phyloP scores from a whole-genome alignment of 2,329 filamentous ascomycete genomes.

The Beauveria varroae region DNA sequence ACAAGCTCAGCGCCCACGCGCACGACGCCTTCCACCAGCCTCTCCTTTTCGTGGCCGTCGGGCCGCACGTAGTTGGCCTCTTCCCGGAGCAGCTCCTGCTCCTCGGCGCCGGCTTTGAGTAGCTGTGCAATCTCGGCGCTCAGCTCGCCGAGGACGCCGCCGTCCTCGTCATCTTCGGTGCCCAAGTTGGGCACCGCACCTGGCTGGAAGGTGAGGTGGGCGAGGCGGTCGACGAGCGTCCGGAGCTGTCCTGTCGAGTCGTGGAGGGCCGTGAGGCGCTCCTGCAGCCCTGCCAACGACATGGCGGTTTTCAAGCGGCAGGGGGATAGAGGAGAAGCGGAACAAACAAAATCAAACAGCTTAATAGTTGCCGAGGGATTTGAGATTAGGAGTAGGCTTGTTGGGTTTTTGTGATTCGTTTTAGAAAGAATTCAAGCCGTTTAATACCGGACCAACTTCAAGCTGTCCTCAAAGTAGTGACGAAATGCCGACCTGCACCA shows the following conservation, averaged over 20 bases:
- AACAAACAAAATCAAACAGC: too few species aligned
- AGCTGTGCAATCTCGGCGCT: slow-evolving; percentile 71
- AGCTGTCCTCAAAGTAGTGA: slow-evolving; percentile 5
- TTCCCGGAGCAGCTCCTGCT: slow-evolving; percentile 71
- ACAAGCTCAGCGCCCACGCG: slow-evolving; percentile 64
- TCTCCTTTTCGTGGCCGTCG: slow-evolving; percentile 51
- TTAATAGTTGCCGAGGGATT: too few species aligned
- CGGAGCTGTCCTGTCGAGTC: slow-evolving; percentile 52
- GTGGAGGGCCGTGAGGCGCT: slow-evolving; percentile 52
- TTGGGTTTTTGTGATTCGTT: neutral
- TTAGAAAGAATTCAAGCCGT: neutral
- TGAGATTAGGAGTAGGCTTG: neutral
- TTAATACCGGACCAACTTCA: neutral
- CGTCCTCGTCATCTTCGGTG: slow-evolving; percentile 41
- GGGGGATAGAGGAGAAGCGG: neutral
- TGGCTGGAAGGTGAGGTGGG: slow-evolving; percentile 49
- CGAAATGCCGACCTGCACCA: neutral
- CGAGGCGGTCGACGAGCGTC: slow-evolving; percentile 52
- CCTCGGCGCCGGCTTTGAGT: slow-evolving; percentile 72
- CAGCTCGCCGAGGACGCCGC: slow-evolving; percentile 60
- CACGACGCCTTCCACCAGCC: slow-evolving; percentile 58
- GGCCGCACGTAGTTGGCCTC: slow-evolving; percentile 64
- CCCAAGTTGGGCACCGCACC: slow-evolving; percentile 43
- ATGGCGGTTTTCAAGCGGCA: slow-evolving; percentile 23
- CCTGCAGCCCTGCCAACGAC: slow-evolving; percentile 54